A percentile compares a stretch with the other conserved stretches of the same genome.
These are phyloP conservation scores for Phytophthora fragariaefolia DNA, from an alignment of 352 stramenopile species.

Conservation along the genomic window DNA sequence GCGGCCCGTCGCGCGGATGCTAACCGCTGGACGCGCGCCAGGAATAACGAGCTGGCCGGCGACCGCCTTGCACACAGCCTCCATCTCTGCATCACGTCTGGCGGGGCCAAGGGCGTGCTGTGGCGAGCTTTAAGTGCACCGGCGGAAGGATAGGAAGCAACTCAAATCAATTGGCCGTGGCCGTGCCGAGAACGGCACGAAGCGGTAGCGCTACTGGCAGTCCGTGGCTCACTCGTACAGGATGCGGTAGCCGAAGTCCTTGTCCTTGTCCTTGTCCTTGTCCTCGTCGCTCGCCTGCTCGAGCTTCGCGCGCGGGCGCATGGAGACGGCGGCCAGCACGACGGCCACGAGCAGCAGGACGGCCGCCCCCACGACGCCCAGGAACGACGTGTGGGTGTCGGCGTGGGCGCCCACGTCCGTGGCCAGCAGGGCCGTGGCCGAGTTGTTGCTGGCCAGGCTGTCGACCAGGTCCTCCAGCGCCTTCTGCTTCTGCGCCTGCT, in stretches of 20 bases:
- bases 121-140: too few species aligned
- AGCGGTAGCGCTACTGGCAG: too few species aligned
- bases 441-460: slow-evolving; percentile 8
- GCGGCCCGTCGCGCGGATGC: neutral
- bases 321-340: slow-evolving; percentile 35
- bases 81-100: too few species aligned
- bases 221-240: slow-evolving; percentile 30
- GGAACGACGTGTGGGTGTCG: slow-evolving; percentile 18
- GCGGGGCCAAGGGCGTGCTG: too few species aligned
- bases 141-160: too few species aligned
- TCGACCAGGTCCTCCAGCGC: slow-evolving; percentile 27
- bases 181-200: too few species aligned
- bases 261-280: slow-evolving; percentile 28
- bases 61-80: too few species aligned
- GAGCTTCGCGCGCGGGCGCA: slow-evolving; percentile 18
- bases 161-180: too few species aligned
- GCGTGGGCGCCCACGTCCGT: slow-evolving; percentile 23
- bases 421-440: slow-evolving; percentile 22
- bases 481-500: slow-evolving; percentile 28
- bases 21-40: neutral
- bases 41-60: too few species aligned
- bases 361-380: slow-evolving; percentile 31
- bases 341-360: slow-evolving; percentile 38
- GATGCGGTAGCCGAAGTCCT: slow-evolving; percentile 41
- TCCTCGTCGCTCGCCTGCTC: slow-evolving; percentile 13